These are phyloP conservation scores for Withania somnifera DNA, from an alignment of 305 asterid species.

Conservation along the genomic window DNA sequence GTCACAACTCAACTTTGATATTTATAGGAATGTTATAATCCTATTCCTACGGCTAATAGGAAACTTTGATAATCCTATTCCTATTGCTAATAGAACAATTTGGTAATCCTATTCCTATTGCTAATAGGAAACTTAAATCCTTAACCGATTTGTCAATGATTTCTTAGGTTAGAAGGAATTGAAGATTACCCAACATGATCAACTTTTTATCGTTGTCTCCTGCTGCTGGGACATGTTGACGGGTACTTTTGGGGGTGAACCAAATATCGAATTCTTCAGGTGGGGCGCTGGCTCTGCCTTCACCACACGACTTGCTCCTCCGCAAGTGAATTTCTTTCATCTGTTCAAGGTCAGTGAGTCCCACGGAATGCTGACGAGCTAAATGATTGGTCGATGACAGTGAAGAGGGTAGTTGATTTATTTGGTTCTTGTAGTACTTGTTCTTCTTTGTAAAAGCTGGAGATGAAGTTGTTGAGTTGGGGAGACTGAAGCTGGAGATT, in stretches of 20 bases:
- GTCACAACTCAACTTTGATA: too few species aligned
- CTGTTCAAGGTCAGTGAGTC: conserved; percentile 55
- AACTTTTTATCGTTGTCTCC: background rate
- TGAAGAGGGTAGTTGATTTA: conserved; percentile 2
- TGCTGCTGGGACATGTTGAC: background rate
- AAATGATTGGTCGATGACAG: conserved; percentile 10
- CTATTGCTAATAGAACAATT: too few species aligned
- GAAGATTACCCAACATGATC: too few species aligned
- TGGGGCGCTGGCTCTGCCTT: conserved; percentile 45
- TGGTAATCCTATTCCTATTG: too few species aligned
- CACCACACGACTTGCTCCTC: conserved; percentile 80
- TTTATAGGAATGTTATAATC: too few species aligned
- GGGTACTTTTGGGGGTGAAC: conserved; percentile 8
- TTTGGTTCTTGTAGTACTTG: conserved; percentile 16
- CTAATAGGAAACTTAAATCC: too few species aligned
- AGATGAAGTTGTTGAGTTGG: conserved; percentile 40
- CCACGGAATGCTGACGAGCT: conserved; percentile 51
- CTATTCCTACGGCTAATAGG: too few species aligned
- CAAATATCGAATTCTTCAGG: conserved; percentile 56
- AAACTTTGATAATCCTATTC: too few species aligned
- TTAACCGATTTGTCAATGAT: too few species aligned
- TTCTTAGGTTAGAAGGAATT: too few species aligned
- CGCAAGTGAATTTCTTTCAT: conserved; percentile 40
- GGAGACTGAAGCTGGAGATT: conserved; percentile 50
- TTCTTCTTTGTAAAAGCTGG: conserved; percentile 24